Evolutionary conservation across 2,329 filamentous ascomycete species (phyloP), one percentile per base, ranked within the genome.

Genomic region (Colletotrichum ledebouriae): DNA sequence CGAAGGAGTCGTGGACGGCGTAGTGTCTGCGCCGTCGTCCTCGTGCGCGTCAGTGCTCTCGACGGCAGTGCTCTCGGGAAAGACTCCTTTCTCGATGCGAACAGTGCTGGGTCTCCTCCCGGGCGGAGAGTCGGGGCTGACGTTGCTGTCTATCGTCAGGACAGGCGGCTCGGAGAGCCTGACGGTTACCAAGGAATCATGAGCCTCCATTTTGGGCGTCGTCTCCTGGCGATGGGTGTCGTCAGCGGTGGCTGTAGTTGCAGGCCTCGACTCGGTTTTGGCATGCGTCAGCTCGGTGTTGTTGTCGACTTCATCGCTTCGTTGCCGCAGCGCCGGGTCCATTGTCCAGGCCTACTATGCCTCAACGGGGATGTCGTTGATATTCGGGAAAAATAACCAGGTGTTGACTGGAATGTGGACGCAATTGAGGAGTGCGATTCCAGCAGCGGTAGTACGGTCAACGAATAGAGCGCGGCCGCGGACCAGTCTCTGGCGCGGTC

Each of bases 131-230:
- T 63, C 59, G 64, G 71, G 59, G 68, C 73, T 59, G 63, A 78
- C 73, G 39, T 79, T 81, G 69, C 83, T 85, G 64, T 86, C 81
- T 71, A 90, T 83, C 71, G 82, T 78, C 73, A 89, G 74, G 73
- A 83, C 74, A 73, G 86, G 78, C 67, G 85, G 82, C 76, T 93
- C 91, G 20, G 91, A 93, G 56, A 94, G 83, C 62, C 90, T 86
- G 50, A 94, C 91, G 7, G 91, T 94, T 52, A 94, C 90, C 90
- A 94, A 90, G 20, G 92, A 94, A 78, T 93, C 91, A 76, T 87
- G 86, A 34, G 75, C 61, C 53, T 59, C 15, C 70, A 72, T 72
- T 55, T 71, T 72, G 46, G 69, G 63, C 37, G 71, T 72, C 39
- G 69, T 72, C 17, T 56, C 66, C 56, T 42, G 59, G 63, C 33